These are phyloP conservation scores for Salix brachista DNA, from an alignment of 345 rosid species.

Conservation along the genomic window DNA sequence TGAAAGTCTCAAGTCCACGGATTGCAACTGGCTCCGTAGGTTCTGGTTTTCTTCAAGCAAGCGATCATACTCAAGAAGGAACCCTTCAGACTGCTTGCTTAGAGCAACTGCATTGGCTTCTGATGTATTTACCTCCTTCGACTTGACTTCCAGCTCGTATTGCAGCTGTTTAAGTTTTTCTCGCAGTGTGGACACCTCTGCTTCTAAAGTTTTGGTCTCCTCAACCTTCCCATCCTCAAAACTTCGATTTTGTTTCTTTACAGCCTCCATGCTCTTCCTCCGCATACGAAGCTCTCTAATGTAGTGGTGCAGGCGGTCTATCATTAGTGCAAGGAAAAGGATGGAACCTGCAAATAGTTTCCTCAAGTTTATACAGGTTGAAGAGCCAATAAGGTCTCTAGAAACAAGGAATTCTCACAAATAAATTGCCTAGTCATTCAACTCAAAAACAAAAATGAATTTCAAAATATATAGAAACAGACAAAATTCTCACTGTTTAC, in stretches of 20 bases:
- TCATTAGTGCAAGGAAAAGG: constrained; percentile 76
- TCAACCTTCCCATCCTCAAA: constrained; percentile 60
- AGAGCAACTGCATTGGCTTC: constrained; percentile 74
- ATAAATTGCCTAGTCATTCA: background rate
- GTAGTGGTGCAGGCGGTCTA: constrained; percentile 84
- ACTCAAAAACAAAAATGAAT: background rate
- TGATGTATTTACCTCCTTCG: constrained; percentile 49
- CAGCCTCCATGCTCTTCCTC: constrained; percentile 77
- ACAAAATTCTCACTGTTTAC: background rate
- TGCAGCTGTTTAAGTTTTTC: constrained; percentile 46
- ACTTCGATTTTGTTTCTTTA: constrained; percentile 55
- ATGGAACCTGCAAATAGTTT: constrained; percentile 55
- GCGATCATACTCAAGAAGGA: constrained; percentile 85
- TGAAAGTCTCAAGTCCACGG: constrained; percentile 52
- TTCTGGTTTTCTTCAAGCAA: constrained; percentile 78
- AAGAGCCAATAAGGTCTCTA: constrained; percentile 3
- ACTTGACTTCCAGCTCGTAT: constrained; percentile 45
- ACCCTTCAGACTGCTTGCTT: constrained; percentile 90
- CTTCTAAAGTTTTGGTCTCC: constrained; percentile 55
- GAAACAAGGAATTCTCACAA: constrained; percentile 1
- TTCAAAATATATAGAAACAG: background rate
- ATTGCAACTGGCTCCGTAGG: constrained; percentile 57
- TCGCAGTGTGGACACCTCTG: constrained; percentile 38
- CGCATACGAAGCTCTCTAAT: constrained; percentile 76
- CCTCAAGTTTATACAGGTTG: constrained; percentile 5